Conservation (phyloP, 2,329 filamentous ascomycete species). For the Kalaharituber pfeilii region DNA sequence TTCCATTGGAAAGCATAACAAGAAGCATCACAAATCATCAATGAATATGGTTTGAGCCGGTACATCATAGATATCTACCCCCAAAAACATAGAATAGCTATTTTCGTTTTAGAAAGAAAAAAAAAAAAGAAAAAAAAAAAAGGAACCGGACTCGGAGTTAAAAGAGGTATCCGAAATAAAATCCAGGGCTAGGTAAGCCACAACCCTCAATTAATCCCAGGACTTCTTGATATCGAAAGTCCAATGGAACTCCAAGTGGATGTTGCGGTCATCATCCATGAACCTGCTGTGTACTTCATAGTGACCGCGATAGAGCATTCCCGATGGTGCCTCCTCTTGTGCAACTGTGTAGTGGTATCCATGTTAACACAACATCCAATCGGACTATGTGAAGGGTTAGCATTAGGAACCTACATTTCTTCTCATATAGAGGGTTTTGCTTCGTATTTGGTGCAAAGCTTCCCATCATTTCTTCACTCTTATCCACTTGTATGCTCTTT, state of each 20-base stretch:
- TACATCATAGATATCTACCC: not conserved
- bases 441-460: constrained; percentile 88
- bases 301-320: constrained; percentile 75
- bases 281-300: constrained; percentile 85
- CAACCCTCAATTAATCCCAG: constrained; percentile 36
- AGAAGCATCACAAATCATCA: too few species aligned
- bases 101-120: too few species aligned
- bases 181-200: not conserved
- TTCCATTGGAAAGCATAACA: not conserved
- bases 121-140: not conserved
- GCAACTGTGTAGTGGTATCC: constrained; percentile 42
- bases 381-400: too few species aligned
- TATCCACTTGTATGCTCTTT: constrained; percentile 70
- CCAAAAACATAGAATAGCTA: constrained; percentile 1
- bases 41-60: not conserved
- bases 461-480: constrained; percentile 97
- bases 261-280: constrained; percentile 84
- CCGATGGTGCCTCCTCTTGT: constrained; percentile 77
- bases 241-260: constrained; percentile 87
- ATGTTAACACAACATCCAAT: not conserved
- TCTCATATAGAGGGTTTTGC: constrained; percentile 67
- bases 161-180: not conserved
- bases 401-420: constrained; percentile 54
- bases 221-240: constrained; percentile 93
- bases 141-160: not conserved